Evolutionary conservation across 148 eudicot genomes (phyloP), one percentile per base, ranked within the genome.

Genomic region (Rhododendron mucronatum): DNA sequence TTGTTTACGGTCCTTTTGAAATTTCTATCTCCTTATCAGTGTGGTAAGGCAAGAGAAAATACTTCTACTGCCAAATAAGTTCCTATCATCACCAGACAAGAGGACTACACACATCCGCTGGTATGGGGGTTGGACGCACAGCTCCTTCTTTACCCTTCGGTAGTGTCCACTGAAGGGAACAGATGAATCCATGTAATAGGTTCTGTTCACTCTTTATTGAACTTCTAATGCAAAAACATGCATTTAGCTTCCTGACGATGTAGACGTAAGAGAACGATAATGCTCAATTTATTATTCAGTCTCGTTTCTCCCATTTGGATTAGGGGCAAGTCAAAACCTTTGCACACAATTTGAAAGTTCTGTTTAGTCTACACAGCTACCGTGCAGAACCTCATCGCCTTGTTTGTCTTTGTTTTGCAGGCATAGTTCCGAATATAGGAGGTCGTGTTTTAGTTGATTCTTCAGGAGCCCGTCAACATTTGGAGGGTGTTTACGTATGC

Each of bases 401-500:
- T 23, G 35, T 28, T 59, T 71, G 39, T 47, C 57, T 16, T 28
- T 57, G 41, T 75, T 86, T 89, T 85, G 41, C 92, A 97, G 99
- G 99, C 41, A 81, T 95, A 59, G 98, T 94, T 89, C 98, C 98
- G 81, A 97, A 95, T 88, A 71, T 86, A 84, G 90, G 92, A 87
- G 98, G 99, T 23, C 93, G 98, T 87, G 99, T 95, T 69, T 47
- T 95, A 44, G 87, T 81, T 65, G 77, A 82, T 79, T 80, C 80
- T 84, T 83, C 90, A 23, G 90, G 81, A 83, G 92, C 90, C 85
- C 16, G 33, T 73, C 50, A 44, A 79, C 86, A 86, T 76, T 86
- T 83, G 33, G 95, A 83, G 44, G 98, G 98, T 28, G 86, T 95
- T 85, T 97, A 95, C 78, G 98, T 97, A 12, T 95, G 98, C 87